Conservation (phyloP, 202 grass and related monocot genomes). For the Miscanthus sacchariflorus region DNA sequence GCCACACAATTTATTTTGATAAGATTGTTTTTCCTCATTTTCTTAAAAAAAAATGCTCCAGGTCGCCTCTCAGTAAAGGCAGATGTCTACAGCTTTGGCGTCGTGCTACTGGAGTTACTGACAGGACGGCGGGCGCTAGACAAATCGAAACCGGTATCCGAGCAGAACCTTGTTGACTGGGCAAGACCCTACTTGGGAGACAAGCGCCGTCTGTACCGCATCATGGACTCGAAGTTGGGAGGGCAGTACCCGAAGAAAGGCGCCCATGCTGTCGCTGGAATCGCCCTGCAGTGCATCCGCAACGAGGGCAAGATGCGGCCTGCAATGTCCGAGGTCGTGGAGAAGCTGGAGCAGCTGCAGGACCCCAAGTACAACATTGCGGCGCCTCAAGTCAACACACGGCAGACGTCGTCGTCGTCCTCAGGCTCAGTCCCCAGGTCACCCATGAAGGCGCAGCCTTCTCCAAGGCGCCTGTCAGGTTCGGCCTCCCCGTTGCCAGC, state of each 20-base stretch:
- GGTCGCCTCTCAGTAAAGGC: constrained; percentile 80
- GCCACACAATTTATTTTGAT: constrained; percentile 1
- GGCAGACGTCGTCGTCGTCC: background rate
- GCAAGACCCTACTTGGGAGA: constrained; percentile 62
- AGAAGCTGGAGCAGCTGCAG: constrained; percentile 65
- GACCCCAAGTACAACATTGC: constrained; percentile 46
- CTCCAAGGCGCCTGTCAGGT: constrained; percentile 38
- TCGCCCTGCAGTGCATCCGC: constrained; percentile 68
- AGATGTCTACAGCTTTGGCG: constrained; percentile 90
- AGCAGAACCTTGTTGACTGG: constrained; percentile 79
- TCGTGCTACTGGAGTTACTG: constrained; percentile 76
- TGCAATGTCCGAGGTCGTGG: constrained; percentile 65
- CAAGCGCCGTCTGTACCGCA: constrained; percentile 72
- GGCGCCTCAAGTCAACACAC: constrained; percentile 26
- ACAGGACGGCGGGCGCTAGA: constrained; percentile 71
- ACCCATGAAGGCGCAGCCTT: constrained; percentile 51
- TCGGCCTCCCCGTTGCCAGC: constrained; percentile 35
- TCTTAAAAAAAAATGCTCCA: constrained; percentile 22
- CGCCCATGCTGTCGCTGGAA: constrained; percentile 52
- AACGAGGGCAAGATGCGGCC: constrained; percentile 67
- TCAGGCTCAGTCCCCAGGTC: constrained; percentile 49
- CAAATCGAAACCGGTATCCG: constrained; percentile 49
- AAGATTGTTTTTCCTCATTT: background rate
- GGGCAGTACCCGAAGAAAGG: constrained; percentile 84
- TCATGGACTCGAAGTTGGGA: constrained; percentile 79